These are phyloP conservation scores for Zangia roseola DNA, from an alignment of 768 basidiomycete species.

Conservation along the genomic window DNA sequence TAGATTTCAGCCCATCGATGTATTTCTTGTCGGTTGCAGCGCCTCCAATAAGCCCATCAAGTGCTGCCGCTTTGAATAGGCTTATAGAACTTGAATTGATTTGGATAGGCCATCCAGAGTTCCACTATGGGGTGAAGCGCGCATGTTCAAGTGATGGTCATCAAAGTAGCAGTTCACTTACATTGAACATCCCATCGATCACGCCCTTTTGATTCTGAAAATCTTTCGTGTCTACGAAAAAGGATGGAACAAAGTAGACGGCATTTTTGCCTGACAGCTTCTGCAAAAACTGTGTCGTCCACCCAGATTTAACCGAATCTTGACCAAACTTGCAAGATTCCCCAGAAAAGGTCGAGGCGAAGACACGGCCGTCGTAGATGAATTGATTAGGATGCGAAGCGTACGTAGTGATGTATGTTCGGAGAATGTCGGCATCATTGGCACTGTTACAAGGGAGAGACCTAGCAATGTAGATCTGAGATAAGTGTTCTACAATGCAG, in stretches of 20 bases:
- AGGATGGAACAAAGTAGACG: slow-evolving; percentile 66
- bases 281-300: slow-evolving; percentile 53
- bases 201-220: slow-evolving; percentile 47
- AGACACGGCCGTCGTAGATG: slow-evolving; percentile 42
- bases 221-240: slow-evolving; percentile 57
- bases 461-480: too few species aligned
- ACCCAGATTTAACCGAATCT: slow-evolving; percentile 48
- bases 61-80: slow-evolving; percentile 1
- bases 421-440: slow-evolving; percentile 49
- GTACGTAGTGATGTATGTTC: slow-evolving; percentile 53
- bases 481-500: too few species aligned
- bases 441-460: slow-evolving; percentile 52
- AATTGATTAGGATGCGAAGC: slow-evolving; percentile 62
- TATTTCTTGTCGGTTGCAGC: slow-evolving; percentile 56
- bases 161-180: slow-evolving; percentile 25
- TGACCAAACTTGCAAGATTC: slow-evolving; percentile 69
- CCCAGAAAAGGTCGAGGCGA: slow-evolving; percentile 76
- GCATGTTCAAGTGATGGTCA: too few species aligned
- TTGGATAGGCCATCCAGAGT: slow-evolving; percentile 75
- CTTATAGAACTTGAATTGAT: slow-evolving; percentile 35
- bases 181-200: slow-evolving; percentile 61
- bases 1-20: slow-evolving; percentile 40
- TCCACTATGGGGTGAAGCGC: slow-evolving; percentile 51
- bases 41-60: slow-evolving; percentile 41
- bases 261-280: slow-evolving; percentile 44